phyloP scores from a whole-genome alignment of 2,329 filamentous ascomycete genomes.

The Hypoxylon sp. region DNA sequence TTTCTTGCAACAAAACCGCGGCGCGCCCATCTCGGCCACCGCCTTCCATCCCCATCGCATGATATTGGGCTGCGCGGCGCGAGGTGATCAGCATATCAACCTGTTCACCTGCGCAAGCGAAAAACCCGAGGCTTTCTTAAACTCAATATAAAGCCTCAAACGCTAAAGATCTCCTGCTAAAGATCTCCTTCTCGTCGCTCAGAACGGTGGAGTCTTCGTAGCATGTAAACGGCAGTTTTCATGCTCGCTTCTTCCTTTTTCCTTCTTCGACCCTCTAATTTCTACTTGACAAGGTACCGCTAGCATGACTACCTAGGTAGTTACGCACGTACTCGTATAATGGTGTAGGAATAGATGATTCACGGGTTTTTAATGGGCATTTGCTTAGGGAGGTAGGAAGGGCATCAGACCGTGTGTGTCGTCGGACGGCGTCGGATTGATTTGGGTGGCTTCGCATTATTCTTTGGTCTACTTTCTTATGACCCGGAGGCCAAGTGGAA shows the following conservation, averaged over 20 bases:
- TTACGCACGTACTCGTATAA: conserved; percentile 4
- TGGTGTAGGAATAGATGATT: not conserved
- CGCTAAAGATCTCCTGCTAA: too few relatives aligned
- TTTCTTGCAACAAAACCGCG: conserved; percentile 82
- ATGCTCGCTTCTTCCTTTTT: conserved; percentile 1
- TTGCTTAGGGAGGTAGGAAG: not conserved
- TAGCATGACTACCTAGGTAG: conserved; percentile 10
- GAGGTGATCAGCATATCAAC: conserved; percentile 90
- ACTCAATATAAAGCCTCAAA: conserved; percentile 36
- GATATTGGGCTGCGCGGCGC: conserved; percentile 85
- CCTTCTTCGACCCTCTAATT: not conserved
- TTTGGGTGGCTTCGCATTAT: conserved; percentile 8
- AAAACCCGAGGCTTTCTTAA: conserved; percentile 43
- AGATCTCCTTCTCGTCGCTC: too few relatives aligned
- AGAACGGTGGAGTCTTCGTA: too few relatives aligned
- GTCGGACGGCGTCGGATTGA: conserved; percentile 7
- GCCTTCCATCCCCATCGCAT: conserved; percentile 96
- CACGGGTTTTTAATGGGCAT: not conserved
- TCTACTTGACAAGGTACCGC: too few relatives aligned
- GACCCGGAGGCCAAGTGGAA: not conserved
- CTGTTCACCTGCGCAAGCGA: conserved; percentile 76
- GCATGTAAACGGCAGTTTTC: too few relatives aligned
- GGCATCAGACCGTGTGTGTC: not conserved
- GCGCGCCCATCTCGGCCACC: conserved; percentile 84
- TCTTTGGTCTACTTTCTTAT: not conserved